Base-by-base conservation (phyloP, 2,329 filamentous ascomycete genomes). In the Cladosporium colombiae region DNA sequence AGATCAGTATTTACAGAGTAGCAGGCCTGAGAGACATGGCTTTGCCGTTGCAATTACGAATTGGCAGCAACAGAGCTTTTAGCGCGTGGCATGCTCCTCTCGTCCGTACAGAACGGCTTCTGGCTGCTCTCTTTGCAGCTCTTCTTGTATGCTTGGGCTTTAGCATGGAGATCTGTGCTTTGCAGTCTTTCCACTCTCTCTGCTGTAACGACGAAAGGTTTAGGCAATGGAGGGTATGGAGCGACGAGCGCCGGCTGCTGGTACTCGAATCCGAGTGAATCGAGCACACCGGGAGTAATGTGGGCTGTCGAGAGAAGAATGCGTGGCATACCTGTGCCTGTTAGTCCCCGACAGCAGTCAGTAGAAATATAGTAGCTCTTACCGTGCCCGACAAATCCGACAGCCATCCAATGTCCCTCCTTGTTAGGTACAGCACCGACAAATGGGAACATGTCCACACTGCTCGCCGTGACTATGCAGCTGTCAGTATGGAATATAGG, bases 331-430 rank as follows among this genome's bases (percentile, higher is more conserved):
- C 74, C 73, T 70, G 62, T 5, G n/a, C 23, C 13, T 8, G 21
- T 53, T 37, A 53, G 50, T n/a, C n/a, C 18, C 8, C n/a, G 6
- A 29, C 27, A 29, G 5, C 3, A 31, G 1, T 3, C 7, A n/a
- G 11, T 8, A 7, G 11, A 29, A 27, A n/a, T 10, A n/a, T 4
- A 0, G 16, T 29, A 11, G 16, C 18, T 65, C 64, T 35, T 85
- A 0, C 83, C 84, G 64, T 84, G 82, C 0, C 83, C 83, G 37
- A 79, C 80, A 65, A 84, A 85, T 0, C 83, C 83, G 0, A 79
- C 81, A 23, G 82, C 71, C 25, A 85, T 74, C 57, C 78, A 81
- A 67, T 82, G 78, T 8, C 76, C 77, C 2, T 74, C 64, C 55
- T 75, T 76, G 0, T 73, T 77, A 2, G 82, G 82, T 62, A 81